Conservation (phyloP, 805 yeast genomes). For the Brettanomyces bruxellensis region DNA sequence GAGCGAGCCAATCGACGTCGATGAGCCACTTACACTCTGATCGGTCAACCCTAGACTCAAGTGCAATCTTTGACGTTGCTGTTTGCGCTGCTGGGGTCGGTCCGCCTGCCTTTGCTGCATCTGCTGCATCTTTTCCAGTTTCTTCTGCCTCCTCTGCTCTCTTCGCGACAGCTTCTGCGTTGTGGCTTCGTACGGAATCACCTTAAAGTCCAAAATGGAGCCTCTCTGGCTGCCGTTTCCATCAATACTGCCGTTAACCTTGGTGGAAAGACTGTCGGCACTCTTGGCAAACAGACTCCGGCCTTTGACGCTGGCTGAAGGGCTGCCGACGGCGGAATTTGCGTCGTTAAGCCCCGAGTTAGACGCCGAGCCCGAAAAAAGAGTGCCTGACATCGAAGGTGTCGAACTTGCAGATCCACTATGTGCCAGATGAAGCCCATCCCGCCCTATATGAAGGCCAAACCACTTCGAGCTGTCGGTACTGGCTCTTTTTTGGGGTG, state of each 20-base stretch:
- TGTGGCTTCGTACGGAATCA: conserved; percentile 24
- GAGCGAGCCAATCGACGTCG: not conserved
- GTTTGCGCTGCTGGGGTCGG: too few species aligned
- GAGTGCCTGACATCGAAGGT: not conserved
- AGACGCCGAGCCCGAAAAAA: too few species aligned
- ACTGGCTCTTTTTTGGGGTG: not conserved
- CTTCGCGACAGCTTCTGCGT: too few species aligned
- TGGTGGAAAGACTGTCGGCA: not conserved
- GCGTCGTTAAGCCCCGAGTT: too few species aligned
- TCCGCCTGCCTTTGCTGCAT: too few species aligned
- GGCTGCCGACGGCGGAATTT: not conserved
- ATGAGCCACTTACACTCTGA: too few species aligned
- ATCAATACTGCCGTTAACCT: not conserved
- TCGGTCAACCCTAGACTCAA: too few species aligned
- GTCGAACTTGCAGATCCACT: not conserved
- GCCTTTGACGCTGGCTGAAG: not conserved
- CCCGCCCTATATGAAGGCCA: not conserved
- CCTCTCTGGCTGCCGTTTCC: too few species aligned
- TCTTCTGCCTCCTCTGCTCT: too few species aligned
- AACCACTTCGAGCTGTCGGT: conserved; percentile 1
- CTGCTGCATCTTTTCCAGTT: too few species aligned
- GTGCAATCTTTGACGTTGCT: too few species aligned
- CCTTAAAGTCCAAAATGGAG: conserved; percentile 20
- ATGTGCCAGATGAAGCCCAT: not conserved
- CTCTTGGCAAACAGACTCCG: not conserved